phyloP scores from a whole-genome alignment of 2,329 filamentous ascomycete species.

The Aureobasidium sp. region DNA sequence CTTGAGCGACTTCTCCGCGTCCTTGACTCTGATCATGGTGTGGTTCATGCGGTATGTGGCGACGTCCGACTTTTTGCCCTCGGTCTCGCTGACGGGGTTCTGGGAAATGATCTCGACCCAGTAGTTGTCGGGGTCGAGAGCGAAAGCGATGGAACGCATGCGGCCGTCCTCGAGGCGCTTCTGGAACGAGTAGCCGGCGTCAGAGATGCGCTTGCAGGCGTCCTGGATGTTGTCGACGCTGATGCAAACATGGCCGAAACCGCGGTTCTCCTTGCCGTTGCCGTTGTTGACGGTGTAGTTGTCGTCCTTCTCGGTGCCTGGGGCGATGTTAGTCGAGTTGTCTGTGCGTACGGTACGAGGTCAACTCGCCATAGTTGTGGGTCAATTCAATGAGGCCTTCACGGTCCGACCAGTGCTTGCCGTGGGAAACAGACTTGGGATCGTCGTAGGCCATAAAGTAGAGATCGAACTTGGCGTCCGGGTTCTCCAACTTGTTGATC shows the following conservation, averaged over 20 bases:
- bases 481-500: conserved; percentile 72
- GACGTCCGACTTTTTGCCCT: conserved; percentile 65
- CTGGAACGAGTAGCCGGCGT: conserved; percentile 87
- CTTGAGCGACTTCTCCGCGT: conserved; percentile 39
- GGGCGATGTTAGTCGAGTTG: background rate
- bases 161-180: conserved; percentile 87
- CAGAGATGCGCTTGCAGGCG: conserved; percentile 81
- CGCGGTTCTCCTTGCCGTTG: conserved; percentile 78
- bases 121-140: conserved; percentile 48
- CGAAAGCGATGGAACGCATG: conserved; percentile 86
- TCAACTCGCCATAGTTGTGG: conserved; percentile 64
- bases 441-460: conserved; percentile 92
- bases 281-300: conserved; percentile 78
- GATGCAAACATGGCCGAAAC: conserved; percentile 81
- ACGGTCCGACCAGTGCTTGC: conserved; percentile 70
- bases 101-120: conserved; percentile 74
- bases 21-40: conserved; percentile 90
- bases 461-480: conserved; percentile 86
- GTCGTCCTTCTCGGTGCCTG: conserved; percentile 67
- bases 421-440: conserved; percentile 64
- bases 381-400: conserved; percentile 73
- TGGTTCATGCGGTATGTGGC: conserved; percentile 59
- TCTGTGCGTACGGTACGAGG: background rate
- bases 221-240: conserved; percentile 64
- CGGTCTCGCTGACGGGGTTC: conserved; percentile 64